These are phyloP conservation scores for Vickermania ingenoplastis DNA, from an alignment of 208 protist species.

Conservation along the genomic window DNA sequence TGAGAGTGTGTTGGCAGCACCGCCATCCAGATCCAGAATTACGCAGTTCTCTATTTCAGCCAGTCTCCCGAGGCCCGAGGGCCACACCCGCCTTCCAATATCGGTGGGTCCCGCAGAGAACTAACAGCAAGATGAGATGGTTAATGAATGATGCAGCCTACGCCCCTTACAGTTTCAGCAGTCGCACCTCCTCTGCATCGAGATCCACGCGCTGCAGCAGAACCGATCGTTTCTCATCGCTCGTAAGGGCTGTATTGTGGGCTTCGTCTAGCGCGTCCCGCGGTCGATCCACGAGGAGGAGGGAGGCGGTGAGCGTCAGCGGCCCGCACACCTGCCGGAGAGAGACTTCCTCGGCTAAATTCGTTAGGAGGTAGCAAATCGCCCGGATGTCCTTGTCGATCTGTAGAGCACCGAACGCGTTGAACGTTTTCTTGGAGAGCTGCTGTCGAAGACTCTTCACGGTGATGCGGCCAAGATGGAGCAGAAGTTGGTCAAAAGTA, in stretches of 20 bases:
- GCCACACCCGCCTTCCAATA: too few species aligned
- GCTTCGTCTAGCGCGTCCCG: conserved; percentile 55
- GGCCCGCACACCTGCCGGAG: conserved; percentile 40
- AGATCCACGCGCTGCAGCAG: conserved; percentile 62
- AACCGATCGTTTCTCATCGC: conserved; percentile 60
- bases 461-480: conserved; percentile 22
- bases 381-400: conserved; percentile 73
- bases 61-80: too few species aligned
- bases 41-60: too few species aligned
- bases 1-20: too few species aligned
- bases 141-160: too few species aligned
- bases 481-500: conserved; percentile 47
- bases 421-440: conserved; percentile 45
- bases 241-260: conserved; percentile 44
- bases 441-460: conserved; percentile 17
- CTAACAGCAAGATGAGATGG: too few species aligned
- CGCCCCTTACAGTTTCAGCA: conserved; percentile 32
- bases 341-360: conserved; percentile 36
- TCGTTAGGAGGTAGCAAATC: conserved; percentile 52
- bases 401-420: conserved; percentile 63
- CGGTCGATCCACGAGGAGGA: conserved; percentile 59
- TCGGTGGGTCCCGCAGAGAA: too few species aligned
- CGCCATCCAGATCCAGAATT: too few species aligned
- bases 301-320: conserved; percentile 36
- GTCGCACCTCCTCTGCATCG: conserved; percentile 39